These are phyloP conservation scores for Clavispora santaluciae DNA, from an alignment of 805 yeast species.

Conservation along the genomic window DNA sequence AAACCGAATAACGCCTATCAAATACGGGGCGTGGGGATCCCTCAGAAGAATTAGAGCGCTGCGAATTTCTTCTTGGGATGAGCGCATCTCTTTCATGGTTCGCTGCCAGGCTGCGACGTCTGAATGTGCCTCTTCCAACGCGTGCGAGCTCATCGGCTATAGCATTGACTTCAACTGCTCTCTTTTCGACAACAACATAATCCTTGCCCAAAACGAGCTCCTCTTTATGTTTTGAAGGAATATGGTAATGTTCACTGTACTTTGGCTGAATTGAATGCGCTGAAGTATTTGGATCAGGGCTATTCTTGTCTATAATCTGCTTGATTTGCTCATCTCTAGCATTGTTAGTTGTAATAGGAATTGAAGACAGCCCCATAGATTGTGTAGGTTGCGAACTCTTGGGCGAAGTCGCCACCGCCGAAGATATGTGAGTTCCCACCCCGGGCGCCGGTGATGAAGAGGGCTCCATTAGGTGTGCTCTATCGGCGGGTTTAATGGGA, in stretches of 20 bases:
- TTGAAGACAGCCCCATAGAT: not conserved
- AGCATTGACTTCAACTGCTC: slow-evolving; percentile 92
- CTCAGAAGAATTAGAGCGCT: slow-evolving; percentile 45
- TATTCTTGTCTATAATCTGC: slow-evolving; percentile 36
- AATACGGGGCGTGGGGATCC: slow-evolving; percentile 58
- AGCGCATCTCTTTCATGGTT: slow-evolving; percentile 17
- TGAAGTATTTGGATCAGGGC: slow-evolving; percentile 38
- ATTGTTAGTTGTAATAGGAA: slow-evolving; percentile 2
- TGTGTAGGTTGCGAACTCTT: not conserved
- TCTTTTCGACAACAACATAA: slow-evolving; percentile 90
- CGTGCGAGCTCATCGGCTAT: slow-evolving; percentile 86
- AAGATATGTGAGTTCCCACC: too few relatives aligned
- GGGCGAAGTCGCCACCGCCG: not conserved
- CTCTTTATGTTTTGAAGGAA: slow-evolving; percentile 19
- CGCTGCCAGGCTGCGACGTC: slow-evolving; percentile 31
- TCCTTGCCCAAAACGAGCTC: slow-evolving; percentile 68
- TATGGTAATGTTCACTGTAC: slow-evolving; percentile 5
- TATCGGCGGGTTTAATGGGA: slow-evolving; percentile 28
- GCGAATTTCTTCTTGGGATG: slow-evolving; percentile 28
- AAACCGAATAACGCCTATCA: slow-evolving; percentile 61
- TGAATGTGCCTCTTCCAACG: slow-evolving; percentile 51
- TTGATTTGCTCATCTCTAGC: slow-evolving; percentile 43
- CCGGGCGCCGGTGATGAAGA: not conserved
- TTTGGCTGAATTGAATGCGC: slow-evolving; percentile 21
- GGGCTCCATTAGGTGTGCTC: slow-evolving; percentile 17